Base-by-base conservation (phyloP, 2,329 filamentous ascomycete species). In the Fusarium sp. region DNA sequence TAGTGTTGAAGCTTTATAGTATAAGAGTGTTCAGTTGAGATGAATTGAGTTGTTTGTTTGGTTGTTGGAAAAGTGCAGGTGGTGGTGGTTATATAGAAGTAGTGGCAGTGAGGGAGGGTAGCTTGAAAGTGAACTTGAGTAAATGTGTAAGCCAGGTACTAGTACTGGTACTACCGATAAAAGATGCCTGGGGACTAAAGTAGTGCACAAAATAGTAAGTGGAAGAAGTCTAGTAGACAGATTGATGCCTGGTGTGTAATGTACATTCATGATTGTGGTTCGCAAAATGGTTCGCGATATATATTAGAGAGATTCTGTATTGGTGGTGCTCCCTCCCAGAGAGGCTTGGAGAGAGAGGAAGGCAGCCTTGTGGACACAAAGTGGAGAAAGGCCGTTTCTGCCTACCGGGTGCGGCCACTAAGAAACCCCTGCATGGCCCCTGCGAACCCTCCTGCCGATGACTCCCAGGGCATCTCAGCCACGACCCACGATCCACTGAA, bases 321-420 rank as follows among this genome's bases (percentile, higher is more conserved):
- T 31, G 67, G 62, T 69, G 67, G 49, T 71, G 68, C 48, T 71
- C 68, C 68, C 68, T 71, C 68, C 68, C 67, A 66, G 56, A 69
- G 60, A 69, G 60, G 62, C 65, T 68, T 69, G 65, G 66, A 30
- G 12, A 30, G 41, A 41, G 7, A 6, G 14, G 39, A 65, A 71
- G 62, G 56, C 65, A 72, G 69, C 62, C 68, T 64, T 63, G 57
- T 52, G 25, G 39, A 28, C 39, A 43, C 30, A 65, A 41, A 43
- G 65, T 68, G 65, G 62, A 55, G 62, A 25, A 37, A 21, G 46
- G 67, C 62, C 64, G 72, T 75, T 74, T 74, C 73, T 74, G 73
- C 73, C 73, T 74, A 75, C 72, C 63, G 68, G 16, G 42, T 45
- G 45, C 65, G 57, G 62, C 69, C 67, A 70, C 67, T 70, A 70